Evolutionary conservation across 2,329 filamentous ascomycete genomes (phyloP).

Genomic region (Fusarium scirpi): DNA sequence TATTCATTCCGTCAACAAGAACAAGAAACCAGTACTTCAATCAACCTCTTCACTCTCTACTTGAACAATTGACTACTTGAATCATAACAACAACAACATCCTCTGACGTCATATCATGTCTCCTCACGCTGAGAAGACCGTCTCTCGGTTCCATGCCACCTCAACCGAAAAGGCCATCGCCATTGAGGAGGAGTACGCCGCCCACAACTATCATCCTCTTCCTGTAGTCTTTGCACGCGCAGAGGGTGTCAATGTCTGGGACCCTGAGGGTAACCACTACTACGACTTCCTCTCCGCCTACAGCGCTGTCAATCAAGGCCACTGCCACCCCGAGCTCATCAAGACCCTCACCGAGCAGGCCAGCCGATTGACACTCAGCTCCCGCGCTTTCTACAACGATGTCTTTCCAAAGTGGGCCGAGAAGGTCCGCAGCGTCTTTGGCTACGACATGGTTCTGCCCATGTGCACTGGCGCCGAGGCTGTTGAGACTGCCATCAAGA

Average conservation of each 20-base stretch:
- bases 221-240: conserved; percentile 93
- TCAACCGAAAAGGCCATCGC: conserved; percentile 85
- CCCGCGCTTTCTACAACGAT: conserved; percentile 39
- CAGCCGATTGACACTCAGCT: conserved; percentile 68
- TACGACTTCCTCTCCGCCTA: conserved; percentile 98
- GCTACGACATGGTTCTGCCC: conserved; percentile 38
- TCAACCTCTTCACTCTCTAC: conserved; percentile 1
- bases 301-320: conserved; percentile 41
- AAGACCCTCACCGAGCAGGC: conserved; percentile 92
- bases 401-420: conserved; percentile 42
- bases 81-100: conserved; percentile 3
- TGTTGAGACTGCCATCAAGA: conserved; percentile 40
- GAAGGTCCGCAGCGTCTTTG: conserved; percentile 39
- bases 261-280: conserved; percentile 95
- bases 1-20: conserved; percentile 6
- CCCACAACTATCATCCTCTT: conserved; percentile 98
- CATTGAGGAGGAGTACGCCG: conserved; percentile 84
- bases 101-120: conserved; percentile 59
- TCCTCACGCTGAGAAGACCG: conserved; percentile 64
- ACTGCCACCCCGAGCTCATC: conserved; percentile 84
- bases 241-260: conserved; percentile 90
- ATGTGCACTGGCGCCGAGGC: conserved; percentile 42
- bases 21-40: not conserved
- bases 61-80: conserved; percentile 6
- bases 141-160: conserved; percentile 74